phyloP scores from a whole-genome alignment of 2,329 filamentous ascomycete species.

The Fusarium chuoi region DNA sequence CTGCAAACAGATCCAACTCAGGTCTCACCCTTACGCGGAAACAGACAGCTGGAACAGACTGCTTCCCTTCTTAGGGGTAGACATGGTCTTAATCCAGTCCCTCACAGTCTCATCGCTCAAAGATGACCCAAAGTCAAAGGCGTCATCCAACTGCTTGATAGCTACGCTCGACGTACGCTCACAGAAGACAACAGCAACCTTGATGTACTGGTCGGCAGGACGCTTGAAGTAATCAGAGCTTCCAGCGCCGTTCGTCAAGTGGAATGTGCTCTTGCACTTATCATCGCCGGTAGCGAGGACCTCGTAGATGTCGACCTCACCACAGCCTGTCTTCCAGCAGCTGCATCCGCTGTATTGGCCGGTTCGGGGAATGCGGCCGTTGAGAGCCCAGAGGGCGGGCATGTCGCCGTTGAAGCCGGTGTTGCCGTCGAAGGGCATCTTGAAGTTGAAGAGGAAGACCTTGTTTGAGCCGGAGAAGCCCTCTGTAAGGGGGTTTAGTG shows the following conservation, averaged over 20 bases:
- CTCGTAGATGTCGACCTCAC: conserved; percentile 82
- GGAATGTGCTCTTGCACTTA: conserved; percentile 76
- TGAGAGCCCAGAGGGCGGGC: conserved; percentile 81
- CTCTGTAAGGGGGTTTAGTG: conserved; percentile 55
- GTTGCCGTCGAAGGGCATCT: conserved; percentile 72
- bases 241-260: conserved; percentile 70
- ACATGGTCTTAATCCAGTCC: conserved; percentile 45
- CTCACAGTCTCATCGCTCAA: conserved; percentile 53
- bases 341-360: conserved; percentile 77
- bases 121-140: conserved; percentile 53
- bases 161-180: conserved; percentile 61
- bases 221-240: conserved; percentile 78
- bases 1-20: background rate
- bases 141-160: conserved; percentile 63
- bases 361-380: conserved; percentile 76
- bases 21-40: background rate
- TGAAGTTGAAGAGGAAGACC: conserved; percentile 78
- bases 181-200: conserved; percentile 72
- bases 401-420: conserved; percentile 69
- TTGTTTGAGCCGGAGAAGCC: conserved; percentile 77
- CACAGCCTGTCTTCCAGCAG: conserved; percentile 76
- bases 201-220: conserved; percentile 68
- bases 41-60: conserved; percentile 39
- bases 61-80: conserved; percentile 22
- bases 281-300: conserved; percentile 72